These are phyloP conservation scores for Setaria italica DNA, from an alignment of 202 grass and related monocot genomes.

Conservation along the genomic window DNA sequence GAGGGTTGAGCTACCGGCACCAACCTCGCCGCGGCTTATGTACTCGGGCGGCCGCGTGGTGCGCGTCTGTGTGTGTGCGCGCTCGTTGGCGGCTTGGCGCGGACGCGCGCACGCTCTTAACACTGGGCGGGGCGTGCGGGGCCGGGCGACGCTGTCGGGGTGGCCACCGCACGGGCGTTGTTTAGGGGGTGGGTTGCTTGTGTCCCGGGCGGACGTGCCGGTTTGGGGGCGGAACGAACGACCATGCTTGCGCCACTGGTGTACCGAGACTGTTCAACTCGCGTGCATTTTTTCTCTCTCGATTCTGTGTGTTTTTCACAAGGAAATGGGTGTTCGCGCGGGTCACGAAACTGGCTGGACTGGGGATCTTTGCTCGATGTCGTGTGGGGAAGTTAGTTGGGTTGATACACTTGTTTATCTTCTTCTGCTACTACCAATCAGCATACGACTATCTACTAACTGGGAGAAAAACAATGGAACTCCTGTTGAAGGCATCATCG, in stretches of 20 bases:
- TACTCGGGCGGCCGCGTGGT: not conserved
- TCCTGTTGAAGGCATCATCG: not conserved
- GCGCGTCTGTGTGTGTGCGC: not conserved
- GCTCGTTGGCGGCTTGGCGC: conserved; percentile 1
- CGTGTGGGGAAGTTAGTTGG: conserved; percentile 2
- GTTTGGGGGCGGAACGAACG: not conserved
- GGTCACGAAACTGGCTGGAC: not conserved
- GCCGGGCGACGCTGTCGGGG: conserved; percentile 6
- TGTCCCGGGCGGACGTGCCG: conserved; percentile 21
- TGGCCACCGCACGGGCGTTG: conserved; percentile 39
- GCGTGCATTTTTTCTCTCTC: not conserved
- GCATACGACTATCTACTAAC: not conserved
- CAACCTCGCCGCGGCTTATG: conserved; percentile 36
- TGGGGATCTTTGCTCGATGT: not conserved
- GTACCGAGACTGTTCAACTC: conserved; percentile 26
- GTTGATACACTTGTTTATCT: not conserved
- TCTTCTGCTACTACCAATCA: no score
- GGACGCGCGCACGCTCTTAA: conserved; percentile 35
- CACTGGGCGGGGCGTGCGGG: conserved; percentile 6
- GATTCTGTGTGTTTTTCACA: not conserved
- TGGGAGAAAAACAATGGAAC: not conserved
- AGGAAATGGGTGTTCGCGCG: not conserved
- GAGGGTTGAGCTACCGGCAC: conserved; percentile 70
- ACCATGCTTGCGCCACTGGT: conserved; percentile 48
- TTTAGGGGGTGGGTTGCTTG: conserved; percentile 44